Conservation (phyloP, 2,329 filamentous ascomycete genomes). For the Aspergillus caelatus region DNA sequence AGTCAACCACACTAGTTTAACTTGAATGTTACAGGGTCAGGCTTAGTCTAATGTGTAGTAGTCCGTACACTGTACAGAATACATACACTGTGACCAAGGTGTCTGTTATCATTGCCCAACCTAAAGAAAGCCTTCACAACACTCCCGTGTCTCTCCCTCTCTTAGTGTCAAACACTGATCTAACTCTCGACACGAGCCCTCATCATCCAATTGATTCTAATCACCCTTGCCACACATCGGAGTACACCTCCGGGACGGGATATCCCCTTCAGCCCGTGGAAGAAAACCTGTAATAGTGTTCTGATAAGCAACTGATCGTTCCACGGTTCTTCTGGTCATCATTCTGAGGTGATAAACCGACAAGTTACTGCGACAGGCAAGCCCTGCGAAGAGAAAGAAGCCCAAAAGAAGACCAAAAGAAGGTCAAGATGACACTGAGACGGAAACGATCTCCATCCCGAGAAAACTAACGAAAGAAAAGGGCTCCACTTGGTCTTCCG, state of each 20-base stretch:
- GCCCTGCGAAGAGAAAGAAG: constrained; percentile 1
- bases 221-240: neutral
- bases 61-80: neutral
- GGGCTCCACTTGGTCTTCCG: constrained; percentile 1
- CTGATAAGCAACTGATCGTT: neutral
- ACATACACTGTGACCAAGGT: neutral
- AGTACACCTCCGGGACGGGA: neutral
- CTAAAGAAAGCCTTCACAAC: neutral
- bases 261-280: neutral
- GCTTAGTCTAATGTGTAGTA: neutral
- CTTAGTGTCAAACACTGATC: neutral
- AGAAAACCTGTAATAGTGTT: neutral
- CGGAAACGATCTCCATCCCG: constrained; percentile 1
- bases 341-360: neutral
- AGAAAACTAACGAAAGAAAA: constrained; percentile 3
- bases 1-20: neutral
- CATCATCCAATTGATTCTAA: neutral
- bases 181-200: neutral
- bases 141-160: neutral
- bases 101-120: neutral
- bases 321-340: neutral
- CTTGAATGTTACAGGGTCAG: neutral
- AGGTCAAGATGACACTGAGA: neutral
- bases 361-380: neutral
- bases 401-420: neutral